These are phyloP conservation scores for Kwoniella mangroviensis DNA, from an alignment of 768 basidiomycete genomes.

Conservation along the genomic window DNA sequence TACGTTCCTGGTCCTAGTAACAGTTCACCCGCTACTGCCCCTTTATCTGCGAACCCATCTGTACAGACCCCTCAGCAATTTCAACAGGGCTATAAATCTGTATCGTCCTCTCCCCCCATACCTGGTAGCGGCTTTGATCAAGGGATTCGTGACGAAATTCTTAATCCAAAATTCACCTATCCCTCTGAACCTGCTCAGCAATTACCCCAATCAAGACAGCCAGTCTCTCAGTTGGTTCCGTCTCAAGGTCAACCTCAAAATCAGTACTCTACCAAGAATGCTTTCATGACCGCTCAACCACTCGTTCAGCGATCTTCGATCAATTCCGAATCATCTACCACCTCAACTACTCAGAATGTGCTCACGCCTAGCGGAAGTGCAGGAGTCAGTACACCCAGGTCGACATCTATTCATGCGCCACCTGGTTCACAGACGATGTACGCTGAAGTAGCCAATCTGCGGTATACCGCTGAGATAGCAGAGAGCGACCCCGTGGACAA, in stretches of 20 bases:
- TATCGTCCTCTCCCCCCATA: background rate
- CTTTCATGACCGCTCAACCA: background rate
- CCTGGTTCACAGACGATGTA: slow-evolving; percentile 14
- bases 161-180: background rate
- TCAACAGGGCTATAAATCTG: background rate
- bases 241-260: background rate
- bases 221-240: background rate
- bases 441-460: slow-evolving; percentile 15
- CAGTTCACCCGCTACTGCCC: background rate
- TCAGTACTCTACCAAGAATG: background rate
- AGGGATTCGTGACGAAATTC: background rate
- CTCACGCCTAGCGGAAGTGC: slow-evolving; percentile 9
- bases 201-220: background rate
- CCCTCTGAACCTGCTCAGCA: background rate
- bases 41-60: too few species aligned
- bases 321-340: slow-evolving; percentile 8
- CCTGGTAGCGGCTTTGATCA: background rate
- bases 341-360: slow-evolving; percentile 6
- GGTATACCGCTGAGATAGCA: slow-evolving; percentile 18
- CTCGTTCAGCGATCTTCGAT: background rate
- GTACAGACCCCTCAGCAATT: background rate
- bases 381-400: slow-evolving; percentile 10
- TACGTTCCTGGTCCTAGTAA: background rate
- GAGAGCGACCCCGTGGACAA: slow-evolving; percentile 32
- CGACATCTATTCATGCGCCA: slow-evolving; percentile 5